phyloP scores from a whole-genome alignment of 371 early-diverging fungal genomes.

The Lichtheimia ramosa region DNA sequence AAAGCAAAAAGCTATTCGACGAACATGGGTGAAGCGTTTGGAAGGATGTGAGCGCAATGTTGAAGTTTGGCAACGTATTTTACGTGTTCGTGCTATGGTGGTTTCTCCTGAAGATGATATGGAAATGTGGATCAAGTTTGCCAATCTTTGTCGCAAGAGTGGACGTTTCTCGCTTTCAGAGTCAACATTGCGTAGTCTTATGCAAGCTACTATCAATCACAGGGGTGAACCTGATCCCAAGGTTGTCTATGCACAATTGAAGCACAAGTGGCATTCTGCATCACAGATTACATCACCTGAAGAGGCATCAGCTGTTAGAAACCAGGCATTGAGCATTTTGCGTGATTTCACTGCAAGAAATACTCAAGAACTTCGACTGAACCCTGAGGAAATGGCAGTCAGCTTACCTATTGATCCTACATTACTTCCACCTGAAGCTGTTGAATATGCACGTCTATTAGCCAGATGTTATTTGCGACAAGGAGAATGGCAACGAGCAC shows the following conservation, averaged over 20 bases:
- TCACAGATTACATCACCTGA: slow-evolving; percentile 31
- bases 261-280: slow-evolving; percentile 92
- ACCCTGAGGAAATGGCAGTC: slow-evolving; percentile 59
- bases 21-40: slow-evolving; percentile 87
- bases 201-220: slow-evolving; percentile 46
- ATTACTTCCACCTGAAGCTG: slow-evolving; percentile 50
- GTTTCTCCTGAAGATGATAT: slow-evolving; percentile 89
- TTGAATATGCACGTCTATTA: slow-evolving; percentile 63
- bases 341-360: slow-evolving; percentile 67
- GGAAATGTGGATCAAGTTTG: slow-evolving; percentile 96
- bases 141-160: slow-evolving; percentile 91
- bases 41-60: slow-evolving; percentile 93
- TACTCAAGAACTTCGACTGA: slow-evolving; percentile 58
- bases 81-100: slow-evolving; percentile 89
- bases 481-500: slow-evolving; percentile 89
- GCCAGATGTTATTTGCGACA: slow-evolving; percentile 92
- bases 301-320: slow-evolving; percentile 55
- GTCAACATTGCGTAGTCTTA: slow-evolving; percentile 73
- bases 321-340: slow-evolving; percentile 57
- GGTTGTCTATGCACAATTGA: slow-evolving; percentile 92
- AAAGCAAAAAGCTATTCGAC: slow-evolving; percentile 74
- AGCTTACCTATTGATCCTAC: slow-evolving; percentile 53
- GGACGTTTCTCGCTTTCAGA: slow-evolving; percentile 82
- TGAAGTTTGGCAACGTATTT: slow-evolving; percentile 93
- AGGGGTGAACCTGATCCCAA: slow-evolving; percentile 61